Conservation (phyloP, 768 basidiomycete species). For the Leccinum subtestaceum region DNA sequence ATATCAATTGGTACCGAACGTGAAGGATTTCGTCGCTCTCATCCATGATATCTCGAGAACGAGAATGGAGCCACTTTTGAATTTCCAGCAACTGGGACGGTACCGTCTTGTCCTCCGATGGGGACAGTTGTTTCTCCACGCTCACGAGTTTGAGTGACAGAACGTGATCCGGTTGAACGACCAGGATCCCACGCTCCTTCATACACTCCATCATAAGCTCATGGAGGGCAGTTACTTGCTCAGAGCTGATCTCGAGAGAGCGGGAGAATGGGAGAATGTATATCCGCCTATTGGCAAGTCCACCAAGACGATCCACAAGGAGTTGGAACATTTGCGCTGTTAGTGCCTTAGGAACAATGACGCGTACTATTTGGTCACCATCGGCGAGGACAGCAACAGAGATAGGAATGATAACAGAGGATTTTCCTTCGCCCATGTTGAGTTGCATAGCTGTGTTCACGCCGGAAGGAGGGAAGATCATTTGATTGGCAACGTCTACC, state of each 20-base stretch:
- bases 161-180: slow-evolving; percentile 53
- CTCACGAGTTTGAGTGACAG: slow-evolving; percentile 49
- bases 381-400: slow-evolving; percentile 40
- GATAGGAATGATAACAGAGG: slow-evolving; percentile 47
- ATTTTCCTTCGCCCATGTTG: slow-evolving; percentile 61
- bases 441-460: slow-evolving; percentile 45
- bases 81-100: slow-evolving; percentile 24
- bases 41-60: slow-evolving; percentile 30
- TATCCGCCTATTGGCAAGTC: slow-evolving; percentile 45
- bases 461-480: slow-evolving; percentile 40
- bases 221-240: slow-evolving; percentile 25
- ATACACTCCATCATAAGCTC: slow-evolving; percentile 39
- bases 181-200: slow-evolving; percentile 38
- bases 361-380: slow-evolving; percentile 41
- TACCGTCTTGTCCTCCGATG: background rate
- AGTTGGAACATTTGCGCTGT: slow-evolving; percentile 47
- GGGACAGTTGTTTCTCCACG: slow-evolving; percentile 34
- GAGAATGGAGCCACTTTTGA: slow-evolving; percentile 26
- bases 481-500: slow-evolving; percentile 39
- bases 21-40: slow-evolving; percentile 35
- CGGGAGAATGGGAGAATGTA: slow-evolving; percentile 53
- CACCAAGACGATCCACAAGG: slow-evolving; percentile 41
- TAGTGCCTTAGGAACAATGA: slow-evolving; percentile 50
- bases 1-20: slow-evolving; percentile 37
- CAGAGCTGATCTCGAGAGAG: slow-evolving; percentile 22